Conservation (phyloP, 2,329 filamentous ascomycete species). For the Grosmannia huntii region DNA sequence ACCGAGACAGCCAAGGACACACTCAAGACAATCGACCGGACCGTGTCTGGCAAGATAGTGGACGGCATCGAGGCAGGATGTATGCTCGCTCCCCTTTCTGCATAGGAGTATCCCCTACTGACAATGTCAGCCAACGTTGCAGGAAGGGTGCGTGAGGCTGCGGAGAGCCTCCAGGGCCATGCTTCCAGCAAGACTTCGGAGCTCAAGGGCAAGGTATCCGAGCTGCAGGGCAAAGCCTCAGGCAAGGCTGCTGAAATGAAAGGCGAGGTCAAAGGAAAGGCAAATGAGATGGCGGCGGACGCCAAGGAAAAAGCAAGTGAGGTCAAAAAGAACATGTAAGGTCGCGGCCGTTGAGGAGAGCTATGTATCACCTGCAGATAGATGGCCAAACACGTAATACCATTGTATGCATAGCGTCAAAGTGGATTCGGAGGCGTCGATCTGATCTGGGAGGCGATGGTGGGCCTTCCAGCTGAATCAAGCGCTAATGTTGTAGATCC, state of each 20-base stretch:
- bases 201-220: constrained; percentile 16
- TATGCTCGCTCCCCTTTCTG: constrained; percentile 21
- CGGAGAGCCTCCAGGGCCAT: constrained; percentile 17
- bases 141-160: constrained; percentile 35
- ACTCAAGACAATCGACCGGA: constrained; percentile 45
- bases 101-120: neutral
- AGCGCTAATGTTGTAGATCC: neutral
- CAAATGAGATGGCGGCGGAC: constrained; percentile 24
- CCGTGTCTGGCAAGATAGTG: constrained; percentile 47
- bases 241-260: constrained; percentile 26
- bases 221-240: constrained; percentile 14
- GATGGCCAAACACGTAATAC: neutral
- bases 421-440: neutral
- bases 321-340: neutral
- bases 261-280: constrained; percentile 22
- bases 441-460: neutral
- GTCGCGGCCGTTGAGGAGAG: neutral
- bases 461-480: neutral
- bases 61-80: constrained; percentile 46
- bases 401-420: neutral
- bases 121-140: neutral
- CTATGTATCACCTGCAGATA: neutral
- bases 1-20: constrained; percentile 46
- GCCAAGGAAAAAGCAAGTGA: neutral
- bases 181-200: constrained; percentile 24